Conservation (phyloP, 495 filamentous ascomycete species). For the Lophium mytilinum region DNA sequence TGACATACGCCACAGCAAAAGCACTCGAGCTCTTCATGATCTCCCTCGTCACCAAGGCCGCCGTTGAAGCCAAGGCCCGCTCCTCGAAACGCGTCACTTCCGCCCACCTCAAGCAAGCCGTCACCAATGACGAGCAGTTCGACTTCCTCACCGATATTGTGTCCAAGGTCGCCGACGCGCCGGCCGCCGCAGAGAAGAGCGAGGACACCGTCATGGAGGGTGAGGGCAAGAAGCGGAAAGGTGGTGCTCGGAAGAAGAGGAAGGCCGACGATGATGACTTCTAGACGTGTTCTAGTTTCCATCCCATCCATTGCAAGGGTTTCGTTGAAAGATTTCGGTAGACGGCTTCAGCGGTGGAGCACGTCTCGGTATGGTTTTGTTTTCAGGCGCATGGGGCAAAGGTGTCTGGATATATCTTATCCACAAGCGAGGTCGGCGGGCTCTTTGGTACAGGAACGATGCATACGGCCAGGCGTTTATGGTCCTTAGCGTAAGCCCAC, state of each 20-base stretch:
- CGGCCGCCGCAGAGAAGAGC: slow-evolving; percentile 43
- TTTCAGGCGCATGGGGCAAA: too few species aligned
- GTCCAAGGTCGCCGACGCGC: slow-evolving; percentile 68
- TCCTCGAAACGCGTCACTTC: slow-evolving; percentile 84
- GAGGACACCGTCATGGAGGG: slow-evolving; percentile 49
- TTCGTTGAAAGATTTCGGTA: too few species aligned
- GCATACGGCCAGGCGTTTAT: too few species aligned
- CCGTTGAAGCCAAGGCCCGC: slow-evolving; percentile 69
- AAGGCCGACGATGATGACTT: slow-evolving; percentile 31
- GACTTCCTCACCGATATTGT: slow-evolving; percentile 94
- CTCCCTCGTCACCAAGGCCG: slow-evolving; percentile 75
- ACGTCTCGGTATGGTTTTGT: too few species aligned
- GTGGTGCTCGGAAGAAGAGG: slow-evolving; percentile 29
- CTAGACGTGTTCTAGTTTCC: slow-evolving; percentile 5
- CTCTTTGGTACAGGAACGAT: too few species aligned
- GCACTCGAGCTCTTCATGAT: slow-evolving; percentile 98
- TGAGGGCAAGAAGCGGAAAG: slow-evolving; percentile 43
- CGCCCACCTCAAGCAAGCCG: slow-evolving; percentile 81
- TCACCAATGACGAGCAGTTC: slow-evolving; percentile 76
- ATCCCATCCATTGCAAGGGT: too few species aligned
- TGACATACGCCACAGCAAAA: slow-evolving; percentile 45
- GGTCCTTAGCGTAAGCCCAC: too few species aligned
- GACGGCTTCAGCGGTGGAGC: too few species aligned
- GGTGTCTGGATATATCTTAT: too few species aligned
- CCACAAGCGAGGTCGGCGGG: too few species aligned